These are phyloP conservation scores for Buddleja alternifolia DNA, from an alignment of 257 asterid genomes.

Conservation along the genomic window DNA sequence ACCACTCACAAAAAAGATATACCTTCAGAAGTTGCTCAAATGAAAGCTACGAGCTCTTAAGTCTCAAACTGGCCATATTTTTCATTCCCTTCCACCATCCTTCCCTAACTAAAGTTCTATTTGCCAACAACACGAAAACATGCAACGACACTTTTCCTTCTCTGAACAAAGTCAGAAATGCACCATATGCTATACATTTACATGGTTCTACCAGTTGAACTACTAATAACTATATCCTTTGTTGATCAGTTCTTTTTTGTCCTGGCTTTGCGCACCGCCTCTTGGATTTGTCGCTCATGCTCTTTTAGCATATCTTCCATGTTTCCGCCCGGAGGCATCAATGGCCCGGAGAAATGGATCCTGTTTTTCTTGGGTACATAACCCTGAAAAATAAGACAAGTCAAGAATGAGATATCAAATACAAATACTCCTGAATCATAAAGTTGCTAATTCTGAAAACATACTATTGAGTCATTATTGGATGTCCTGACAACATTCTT, in stretches of 20 bases:
- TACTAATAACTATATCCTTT: background rate
- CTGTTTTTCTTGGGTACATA: slow-evolving; percentile 51
- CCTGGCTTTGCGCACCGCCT: slow-evolving; percentile 58
- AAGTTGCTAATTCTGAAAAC: slow-evolving; percentile 24
- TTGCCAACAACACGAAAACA: slow-evolving; percentile 15
- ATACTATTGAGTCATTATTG: slow-evolving; percentile 42
- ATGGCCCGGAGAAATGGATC: slow-evolving; percentile 68
- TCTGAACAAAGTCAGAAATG: slow-evolving; percentile 28
- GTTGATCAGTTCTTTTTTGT: slow-evolving; percentile 27
- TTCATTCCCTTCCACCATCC: slow-evolving; percentile 24
- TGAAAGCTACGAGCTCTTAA: slow-evolving; percentile 22
- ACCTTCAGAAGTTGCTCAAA: slow-evolving; percentile 16
- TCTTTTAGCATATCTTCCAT: slow-evolving; percentile 79
- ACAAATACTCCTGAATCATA: background rate
- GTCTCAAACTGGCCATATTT: slow-evolving; percentile 3
- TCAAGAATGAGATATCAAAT: background rate
- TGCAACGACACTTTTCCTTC: slow-evolving; percentile 17
- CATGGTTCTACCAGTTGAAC: slow-evolving; percentile 18
- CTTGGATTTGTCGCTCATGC: slow-evolving; percentile 74
- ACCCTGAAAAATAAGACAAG: slow-evolving; percentile 39
- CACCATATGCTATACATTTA: slow-evolving; percentile 25
- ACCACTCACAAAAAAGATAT: slow-evolving; percentile 13
- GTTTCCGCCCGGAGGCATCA: slow-evolving; percentile 68
- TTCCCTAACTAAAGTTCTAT: background rate
- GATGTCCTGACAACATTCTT: slow-evolving; percentile 29